phyloP scores from a whole-genome alignment of 2,329 filamentous ascomycete genomes.

The Aureobasidium musti region DNA sequence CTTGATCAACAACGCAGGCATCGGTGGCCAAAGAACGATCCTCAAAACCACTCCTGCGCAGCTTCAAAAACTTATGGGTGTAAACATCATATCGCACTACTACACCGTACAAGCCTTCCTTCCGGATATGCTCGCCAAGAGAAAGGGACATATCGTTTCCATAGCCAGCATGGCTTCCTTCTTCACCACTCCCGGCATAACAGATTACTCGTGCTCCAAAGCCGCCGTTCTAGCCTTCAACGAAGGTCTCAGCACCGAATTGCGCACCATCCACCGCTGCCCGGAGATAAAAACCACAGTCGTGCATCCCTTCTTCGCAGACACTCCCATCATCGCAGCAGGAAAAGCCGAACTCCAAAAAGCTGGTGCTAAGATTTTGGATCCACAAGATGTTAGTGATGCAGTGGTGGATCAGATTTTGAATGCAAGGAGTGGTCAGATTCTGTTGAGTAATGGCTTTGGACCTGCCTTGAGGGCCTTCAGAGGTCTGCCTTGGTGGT shows the following conservation, averaged over 20 bases:
- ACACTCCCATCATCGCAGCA: constrained; percentile 45
- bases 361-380: constrained; percentile 41
- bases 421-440: constrained; percentile 45
- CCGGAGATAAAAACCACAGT: constrained; percentile 49
- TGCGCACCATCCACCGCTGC: constrained; percentile 47
- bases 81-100: constrained; percentile 57
- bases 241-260: constrained; percentile 49
- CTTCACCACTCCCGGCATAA: constrained; percentile 51
- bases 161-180: constrained; percentile 58
- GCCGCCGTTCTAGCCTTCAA: constrained; percentile 57
- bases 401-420: constrained; percentile 50
- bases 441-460: constrained; percentile 41
- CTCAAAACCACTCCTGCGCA: constrained; percentile 49
- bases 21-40: constrained; percentile 52
- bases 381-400: constrained; percentile 46
- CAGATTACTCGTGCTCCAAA: constrained; percentile 57
- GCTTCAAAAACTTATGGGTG: constrained; percentile 54
- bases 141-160: constrained; percentile 59
- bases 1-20: constrained; percentile 55
- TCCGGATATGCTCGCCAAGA: constrained; percentile 53
- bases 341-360: constrained; percentile 41
- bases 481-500: constrained; percentile 30
- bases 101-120: constrained; percentile 55
- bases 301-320: constrained; percentile 48
- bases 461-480: constrained; percentile 14